Evolutionary conservation across 1,284 basidiomycete genomes (phyloP), one percentile per base, ranked within the genome.

Genomic region (Fomitopsis schrenkii): DNA sequence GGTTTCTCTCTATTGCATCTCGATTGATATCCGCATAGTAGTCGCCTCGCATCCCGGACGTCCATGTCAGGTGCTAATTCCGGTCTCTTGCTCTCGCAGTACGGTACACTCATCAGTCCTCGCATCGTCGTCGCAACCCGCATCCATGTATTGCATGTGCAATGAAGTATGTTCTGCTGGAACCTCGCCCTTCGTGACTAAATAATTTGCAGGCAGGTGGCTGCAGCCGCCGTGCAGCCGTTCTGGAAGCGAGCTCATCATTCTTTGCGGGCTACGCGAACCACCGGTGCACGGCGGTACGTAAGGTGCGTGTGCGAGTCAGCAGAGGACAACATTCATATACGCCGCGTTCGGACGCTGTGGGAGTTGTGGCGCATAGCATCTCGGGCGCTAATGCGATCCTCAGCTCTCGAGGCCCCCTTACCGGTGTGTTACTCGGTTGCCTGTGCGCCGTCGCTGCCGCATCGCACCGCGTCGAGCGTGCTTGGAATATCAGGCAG

Each of bases 31-130:
- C 52, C 46, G 33, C 35, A 61, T 57, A 45, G 30, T 30, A 22
- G 36, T 55, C 52, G 41, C 57, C 46, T 59, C 48, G 57, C 54
- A 59, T 62, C 65, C 59, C 60, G 64, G 42, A 33, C 62, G 45
- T 63, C 57, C 58, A 59, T 59, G 59, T 62, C 61, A 42, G 62
- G 62, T 66, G 62, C 65, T 70, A 70, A 70, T 70, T 64, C 59
- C 61, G 63, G 60, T 62, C 57, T 61, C 63, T 22, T 22, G 22
- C 22, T 48, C 55, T 63, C 66, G 59, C 61, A 58, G 57, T 64
- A 65, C 61, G 62, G 63, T 67, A 65, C 60, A 63, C 59, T 66
- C 53, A 67, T 59, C 42, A 57, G 26, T 45, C 30, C 45, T 26
- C 36, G 28, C 59, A 38, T 55, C 38, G 22, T 59, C 22, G 54